Evolutionary conservation across 768 basidiomycete species (phyloP), one percentile per base, ranked within the genome.

Genomic region (Goffeauzyma gilvescens): DNA sequence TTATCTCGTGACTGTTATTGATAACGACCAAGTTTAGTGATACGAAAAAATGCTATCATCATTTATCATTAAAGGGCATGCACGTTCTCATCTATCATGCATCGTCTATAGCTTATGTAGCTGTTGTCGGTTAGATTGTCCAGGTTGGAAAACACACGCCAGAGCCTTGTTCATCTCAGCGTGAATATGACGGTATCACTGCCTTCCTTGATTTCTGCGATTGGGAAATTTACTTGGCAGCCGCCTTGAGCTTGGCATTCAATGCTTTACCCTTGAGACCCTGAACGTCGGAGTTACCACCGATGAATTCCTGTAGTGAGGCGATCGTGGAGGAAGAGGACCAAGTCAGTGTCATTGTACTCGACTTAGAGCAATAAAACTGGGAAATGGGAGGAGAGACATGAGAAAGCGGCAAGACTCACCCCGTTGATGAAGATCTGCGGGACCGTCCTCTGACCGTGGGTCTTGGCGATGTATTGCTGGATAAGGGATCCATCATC

Each of bases 401-500:
- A 9, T 17, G 26, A 22, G 20, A 39, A 14, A 10, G 20, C 5
- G 37, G 20, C 6, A n/a, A 32, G 17, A 28, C 44, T n/a, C 24
- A 45, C 41, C 33, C 38, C 17, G 41, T 42, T 52, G 53, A 63
- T 60, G 50, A 55, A 63, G 6, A 63, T 52, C 46, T 59, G 58
- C 23, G 61, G 61, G 21, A 63, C 61, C 39, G 61, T 60, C 10
- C 56, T 44, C 47, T 63, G 61, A 13, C 60, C 60, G 44, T 53
- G 57, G 23, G 54, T 34, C 32, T 50, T 35, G 30, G 55, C 50
- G 33, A 63, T 52, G 52, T 63, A 60, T 15, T 44, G 49, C 41
- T 63, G 61, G 42, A 63, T 59, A 24, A 55, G 54, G 41, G 54
- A 54, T 32, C 55, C 58, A 32, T 58, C 55, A 25, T 60, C 57